A percentile compares a stretch with the other conserved stretches of the same genome.
Evolutionary conservation across 768 basidiomycete species (phyloP).

Genomic region (Mycena latifolia): DNA sequence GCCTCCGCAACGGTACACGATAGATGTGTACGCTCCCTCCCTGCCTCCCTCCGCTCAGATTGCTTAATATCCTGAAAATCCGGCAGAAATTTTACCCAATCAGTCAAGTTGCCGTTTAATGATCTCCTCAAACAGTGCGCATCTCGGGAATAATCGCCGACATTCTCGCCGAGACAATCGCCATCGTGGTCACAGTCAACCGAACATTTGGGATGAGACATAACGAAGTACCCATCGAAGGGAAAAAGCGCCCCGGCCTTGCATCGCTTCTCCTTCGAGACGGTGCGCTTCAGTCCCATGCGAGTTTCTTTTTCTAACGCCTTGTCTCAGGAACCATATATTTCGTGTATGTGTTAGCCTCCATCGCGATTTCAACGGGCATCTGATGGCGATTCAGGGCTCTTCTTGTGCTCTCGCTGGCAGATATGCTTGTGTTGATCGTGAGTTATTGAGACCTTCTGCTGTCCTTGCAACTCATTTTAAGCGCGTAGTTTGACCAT

Average conservation of each 20-base stretch:
- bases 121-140: slow-evolving; percentile 37
- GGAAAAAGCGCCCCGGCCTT: slow-evolving; percentile 39
- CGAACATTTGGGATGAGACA: slow-evolving; percentile 39
- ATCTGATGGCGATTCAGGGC: slow-evolving; percentile 31
- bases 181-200: slow-evolving; percentile 44
- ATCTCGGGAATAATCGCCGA: slow-evolving; percentile 46
- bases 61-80: not conserved
- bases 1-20: slow-evolving; percentile 33
- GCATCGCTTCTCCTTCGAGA: slow-evolving; percentile 42
- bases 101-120: not conserved
- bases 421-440: slow-evolving; percentile 46
- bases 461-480: not conserved
- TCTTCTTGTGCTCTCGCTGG: slow-evolving; percentile 45
- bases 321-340: slow-evolving; percentile 38
- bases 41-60: not conserved
- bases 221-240: slow-evolving; percentile 36
- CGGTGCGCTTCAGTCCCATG: slow-evolving; percentile 23
- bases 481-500: slow-evolving; percentile 30
- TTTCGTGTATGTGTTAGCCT: slow-evolving; percentile 39
- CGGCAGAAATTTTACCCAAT: not conserved
- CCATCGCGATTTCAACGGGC: not conserved
- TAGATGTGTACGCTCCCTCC: slow-evolving; percentile 23
- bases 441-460: slow-evolving; percentile 14
- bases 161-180: slow-evolving; percentile 44
- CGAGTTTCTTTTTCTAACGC: not conserved